Percentiles rank a stretch among this genome's conserved stretches.
Conservation (phyloP, 1,139 yeast species). For the Pichia sp. region DNA sequence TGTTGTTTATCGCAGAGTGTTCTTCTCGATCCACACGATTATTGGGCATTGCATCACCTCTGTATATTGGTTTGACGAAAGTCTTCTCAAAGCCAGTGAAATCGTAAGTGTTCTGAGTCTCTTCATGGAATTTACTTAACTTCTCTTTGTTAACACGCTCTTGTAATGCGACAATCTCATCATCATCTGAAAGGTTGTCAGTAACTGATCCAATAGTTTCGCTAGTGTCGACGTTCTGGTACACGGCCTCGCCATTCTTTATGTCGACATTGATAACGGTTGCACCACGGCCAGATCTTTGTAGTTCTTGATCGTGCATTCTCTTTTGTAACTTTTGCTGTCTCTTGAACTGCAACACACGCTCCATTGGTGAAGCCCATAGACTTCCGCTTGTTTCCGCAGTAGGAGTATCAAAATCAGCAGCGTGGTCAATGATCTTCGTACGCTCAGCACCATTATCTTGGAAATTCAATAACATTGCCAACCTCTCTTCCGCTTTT, state of each 20-base stretch:
- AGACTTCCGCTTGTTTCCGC: constrained; percentile 36
- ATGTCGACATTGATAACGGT: constrained; percentile 73
- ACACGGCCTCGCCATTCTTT: constrained; percentile 68
- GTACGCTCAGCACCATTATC: constrained; percentile 87
- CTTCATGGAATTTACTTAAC: constrained; percentile 24
- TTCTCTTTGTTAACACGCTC: constrained; percentile 28
- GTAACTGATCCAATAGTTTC: constrained; percentile 21
- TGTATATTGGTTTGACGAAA: constrained; percentile 47
- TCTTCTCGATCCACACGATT: neutral
- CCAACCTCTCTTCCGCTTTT: constrained; percentile 66
- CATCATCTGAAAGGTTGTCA: constrained; percentile 32
- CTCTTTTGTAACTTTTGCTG: constrained; percentile 70
- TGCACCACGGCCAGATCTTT: constrained; percentile 64
- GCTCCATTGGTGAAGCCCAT: constrained; percentile 88
- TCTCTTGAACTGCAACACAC: constrained; percentile 72
- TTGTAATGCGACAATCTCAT: constrained; percentile 32
- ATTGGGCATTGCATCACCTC: neutral
- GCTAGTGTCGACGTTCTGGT: constrained; percentile 22
- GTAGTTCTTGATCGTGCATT: constrained; percentile 50
- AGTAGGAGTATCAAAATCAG: constrained; percentile 65
- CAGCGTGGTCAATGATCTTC: constrained; percentile 84
- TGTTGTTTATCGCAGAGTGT: too few relatives aligned
- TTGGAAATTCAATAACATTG: constrained; percentile 71
- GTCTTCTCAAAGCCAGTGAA: constrained; percentile 41
- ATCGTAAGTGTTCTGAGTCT: constrained; percentile 47